phyloP scores from a whole-genome alignment of 257 asterid genomes.

The Forsythia viridissima region DNA sequence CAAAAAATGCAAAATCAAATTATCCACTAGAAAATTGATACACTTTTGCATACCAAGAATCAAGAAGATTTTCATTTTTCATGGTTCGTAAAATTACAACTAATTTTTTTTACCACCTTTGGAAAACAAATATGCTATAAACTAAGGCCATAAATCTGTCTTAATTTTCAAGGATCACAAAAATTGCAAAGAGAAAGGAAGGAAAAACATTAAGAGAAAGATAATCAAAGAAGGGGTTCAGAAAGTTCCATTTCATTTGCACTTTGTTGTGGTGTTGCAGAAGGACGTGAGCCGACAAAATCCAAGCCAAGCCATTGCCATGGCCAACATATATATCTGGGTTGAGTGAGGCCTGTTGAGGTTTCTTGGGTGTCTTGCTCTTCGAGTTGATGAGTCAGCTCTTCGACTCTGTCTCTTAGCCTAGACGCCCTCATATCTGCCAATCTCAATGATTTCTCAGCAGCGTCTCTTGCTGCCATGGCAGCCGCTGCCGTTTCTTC shows the following conservation, averaged over 20 bases:
- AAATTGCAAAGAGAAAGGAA: slow-evolving; percentile 14
- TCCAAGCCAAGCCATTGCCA: slow-evolving; percentile 99
- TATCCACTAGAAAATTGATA: background rate
- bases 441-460: slow-evolving; percentile 84
- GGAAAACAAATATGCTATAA: background rate
- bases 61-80: background rate
- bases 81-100: background rate
- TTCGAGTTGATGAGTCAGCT: slow-evolving; percentile 83
- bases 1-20: background rate
- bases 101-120: background rate
- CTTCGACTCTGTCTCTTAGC: slow-evolving; percentile 91
- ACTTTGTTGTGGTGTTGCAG: slow-evolving; percentile 45
- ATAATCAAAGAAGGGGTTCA: slow-evolving; percentile 77
- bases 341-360: slow-evolving; percentile 55
- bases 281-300: slow-evolving; percentile 52
- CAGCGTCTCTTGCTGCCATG: slow-evolving; percentile 96
- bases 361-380: slow-evolving; percentile 65
- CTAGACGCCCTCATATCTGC: slow-evolving; percentile 84
- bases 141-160: background rate
- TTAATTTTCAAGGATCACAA: slow-evolving; percentile 9
- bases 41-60: background rate
- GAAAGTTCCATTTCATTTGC: slow-evolving; percentile 98
- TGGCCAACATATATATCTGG: slow-evolving; percentile 93
- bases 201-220: slow-evolving; percentile 4
- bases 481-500: slow-evolving; percentile 97